Base-by-base conservation (phyloP, 768 basidiomycete genomes). In the Boletellus ananas region DNA sequence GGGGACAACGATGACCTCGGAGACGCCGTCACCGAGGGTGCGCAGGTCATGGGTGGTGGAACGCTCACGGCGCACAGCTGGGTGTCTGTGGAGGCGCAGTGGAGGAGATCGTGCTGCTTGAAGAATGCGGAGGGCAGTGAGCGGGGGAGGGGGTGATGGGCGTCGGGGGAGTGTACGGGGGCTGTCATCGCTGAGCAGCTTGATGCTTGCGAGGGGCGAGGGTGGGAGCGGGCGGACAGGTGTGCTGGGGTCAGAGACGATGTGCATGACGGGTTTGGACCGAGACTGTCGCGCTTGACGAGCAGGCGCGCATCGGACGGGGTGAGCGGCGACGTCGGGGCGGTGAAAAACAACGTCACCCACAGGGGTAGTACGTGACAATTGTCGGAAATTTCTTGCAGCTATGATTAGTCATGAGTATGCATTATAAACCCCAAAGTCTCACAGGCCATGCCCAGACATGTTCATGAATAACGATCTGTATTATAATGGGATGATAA, bases 221-320 rank as follows among this genome's bases (percentile, higher is more conserved):
- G 83, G 80, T 2, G 80, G 81, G 0, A 79, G 80, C 9, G 81
- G 82, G n/a, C 82, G 82, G 6, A 68, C 40, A 21, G 56, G 52
- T 17, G 53, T 16, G 1, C 12, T 54, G 11, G 60, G 39, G 49
- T 45, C 52, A 29, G 67, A 59, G 9, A 70, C 63, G 50, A 66
- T 63, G 47, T 67, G 65, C 50, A 66, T 49, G 45, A 65, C 38
- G 66, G 61, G 46, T 72, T 71, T 10, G 74, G 45, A 50, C 74
- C 72, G 49, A 79, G 59, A 51, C 73, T 63, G 55, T 52, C 56
- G 58, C 51, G 50, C n/a, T n/a, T n/a, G n/a, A n/a, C n/a, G n/a
- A n/a, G n/a, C n/a, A n/a, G n/a, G n/a, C n/a, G n/a, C 21, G 11
- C 36, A 6, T 25, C 23, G 23, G 23, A 25, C 5, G 23, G 23